Conservation (phyloP, 805 yeast species). For the Monosporozyma unispora region DNA sequence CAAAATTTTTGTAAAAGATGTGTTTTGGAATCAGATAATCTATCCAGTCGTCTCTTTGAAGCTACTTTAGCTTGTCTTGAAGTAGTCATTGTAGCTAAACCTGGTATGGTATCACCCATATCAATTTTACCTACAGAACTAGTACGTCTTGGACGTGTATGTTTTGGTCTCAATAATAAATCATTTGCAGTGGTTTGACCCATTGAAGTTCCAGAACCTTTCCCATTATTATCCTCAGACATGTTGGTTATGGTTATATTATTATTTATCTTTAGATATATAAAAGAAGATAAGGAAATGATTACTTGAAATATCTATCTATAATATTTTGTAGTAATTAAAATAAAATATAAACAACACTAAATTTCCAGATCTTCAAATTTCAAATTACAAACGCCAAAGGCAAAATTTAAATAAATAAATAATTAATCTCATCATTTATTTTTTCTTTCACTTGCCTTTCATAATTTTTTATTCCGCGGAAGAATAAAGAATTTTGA, state of each 20-base stretch:
- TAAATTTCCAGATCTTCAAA: too few species aligned
- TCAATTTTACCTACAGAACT: conserved; percentile 70
- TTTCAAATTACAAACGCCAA: too few species aligned
- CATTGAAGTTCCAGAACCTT: background rate
- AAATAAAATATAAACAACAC: too few species aligned
- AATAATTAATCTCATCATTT: too few species aligned
- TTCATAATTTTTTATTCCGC: too few species aligned
- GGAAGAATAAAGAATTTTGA: too few species aligned
- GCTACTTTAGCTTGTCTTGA: conserved; percentile 37
- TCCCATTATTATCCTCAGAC: background rate
- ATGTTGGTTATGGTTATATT: background rate
- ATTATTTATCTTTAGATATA: too few species aligned
- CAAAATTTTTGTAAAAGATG: conserved; percentile 50
- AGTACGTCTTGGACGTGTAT: conserved; percentile 64
- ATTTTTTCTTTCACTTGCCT: too few species aligned
- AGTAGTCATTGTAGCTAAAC: conserved; percentile 47
- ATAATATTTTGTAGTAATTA: too few species aligned
- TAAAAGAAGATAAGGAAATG: too few species aligned
- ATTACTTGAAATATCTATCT: too few species aligned
- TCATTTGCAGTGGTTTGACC: background rate
- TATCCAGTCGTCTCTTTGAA: conserved; percentile 6
- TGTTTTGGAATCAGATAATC: conserved; percentile 20
- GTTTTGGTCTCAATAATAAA: conserved; percentile 27
- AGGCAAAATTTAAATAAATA: too few species aligned
- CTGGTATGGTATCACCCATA: conserved; percentile 62